Conservation (phyloP, 192 early-diverging fungal species). For the Lunasporangiospora selenospora region DNA sequence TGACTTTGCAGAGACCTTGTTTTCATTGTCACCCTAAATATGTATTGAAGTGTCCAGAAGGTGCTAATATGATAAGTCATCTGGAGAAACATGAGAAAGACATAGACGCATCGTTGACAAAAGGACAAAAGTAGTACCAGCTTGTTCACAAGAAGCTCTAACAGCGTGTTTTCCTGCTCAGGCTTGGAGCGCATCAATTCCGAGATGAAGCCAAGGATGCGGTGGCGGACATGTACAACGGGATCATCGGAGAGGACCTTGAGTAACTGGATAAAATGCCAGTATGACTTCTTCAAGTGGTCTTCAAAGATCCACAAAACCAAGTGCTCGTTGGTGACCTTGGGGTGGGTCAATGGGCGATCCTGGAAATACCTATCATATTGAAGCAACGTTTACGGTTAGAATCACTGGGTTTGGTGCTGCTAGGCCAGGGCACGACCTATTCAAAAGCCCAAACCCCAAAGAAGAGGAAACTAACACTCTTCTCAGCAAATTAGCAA, state of each 20-base stretch:
- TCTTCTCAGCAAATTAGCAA: not conserved
- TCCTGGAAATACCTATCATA: slow-evolving; percentile 85
- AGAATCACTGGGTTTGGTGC: too few species aligned
- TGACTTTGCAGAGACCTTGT: slow-evolving; percentile 86
- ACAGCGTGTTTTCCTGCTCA: slow-evolving; percentile 96
- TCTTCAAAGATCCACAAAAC: slow-evolving; percentile 96
- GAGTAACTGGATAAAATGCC: slow-evolving; percentile 87
- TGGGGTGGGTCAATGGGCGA: slow-evolving; percentile 69
- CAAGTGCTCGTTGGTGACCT: slow-evolving; percentile 75
- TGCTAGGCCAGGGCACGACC: not conserved
- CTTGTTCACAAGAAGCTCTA: slow-evolving; percentile 93
- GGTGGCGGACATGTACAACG: slow-evolving; percentile 82
- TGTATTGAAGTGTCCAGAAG: not conserved
- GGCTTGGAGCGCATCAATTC: slow-evolving; percentile 86
- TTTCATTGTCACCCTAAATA: slow-evolving; percentile 81
- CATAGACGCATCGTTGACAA: too few species aligned
- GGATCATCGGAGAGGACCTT: slow-evolving; percentile 91
- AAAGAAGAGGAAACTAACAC: slow-evolving; percentile 1
- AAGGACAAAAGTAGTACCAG: slow-evolving; percentile 50
- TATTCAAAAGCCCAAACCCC: not conserved
- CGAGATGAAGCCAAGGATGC: slow-evolving; percentile 76
- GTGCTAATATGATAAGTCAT: not conserved
- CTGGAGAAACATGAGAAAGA: slow-evolving; percentile 4
- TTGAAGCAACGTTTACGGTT: too few species aligned
- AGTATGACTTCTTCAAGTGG: slow-evolving; percentile 88